phyloP scores from a whole-genome alignment of 106 monocot species.

The Phalaenopsis equestris region DNA sequence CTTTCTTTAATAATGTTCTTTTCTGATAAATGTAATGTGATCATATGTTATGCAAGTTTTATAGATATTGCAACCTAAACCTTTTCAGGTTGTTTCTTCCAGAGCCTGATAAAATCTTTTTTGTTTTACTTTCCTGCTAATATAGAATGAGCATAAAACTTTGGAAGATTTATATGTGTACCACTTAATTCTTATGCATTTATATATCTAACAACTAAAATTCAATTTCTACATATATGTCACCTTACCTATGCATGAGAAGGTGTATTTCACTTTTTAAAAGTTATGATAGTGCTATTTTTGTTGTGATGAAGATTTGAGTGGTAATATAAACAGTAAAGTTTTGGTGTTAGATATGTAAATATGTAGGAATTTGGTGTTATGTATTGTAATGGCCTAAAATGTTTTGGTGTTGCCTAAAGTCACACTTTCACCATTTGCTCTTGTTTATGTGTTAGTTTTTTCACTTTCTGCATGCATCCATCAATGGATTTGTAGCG shows the following conservation, averaged over 20 bases:
- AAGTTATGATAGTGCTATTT: too few relatives aligned
- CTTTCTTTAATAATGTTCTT: background rate
- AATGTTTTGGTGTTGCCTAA: background rate
- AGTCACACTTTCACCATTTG: background rate
- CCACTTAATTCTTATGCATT: too few relatives aligned
- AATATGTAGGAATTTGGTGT: too few relatives aligned
- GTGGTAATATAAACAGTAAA: too few relatives aligned
- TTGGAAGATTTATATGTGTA: too few relatives aligned
- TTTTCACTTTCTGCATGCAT: background rate
- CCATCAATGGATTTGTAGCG: background rate
- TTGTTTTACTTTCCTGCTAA: background rate
- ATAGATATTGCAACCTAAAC: background rate
- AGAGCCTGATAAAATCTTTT: background rate
- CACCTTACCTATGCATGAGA: too few relatives aligned
- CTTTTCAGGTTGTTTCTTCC: background rate
- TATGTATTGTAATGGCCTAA: background rate
- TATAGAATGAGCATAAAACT: background rate
- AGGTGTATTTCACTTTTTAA: too few relatives aligned
- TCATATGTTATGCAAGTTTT: background rate
- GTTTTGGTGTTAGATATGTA: too few relatives aligned
- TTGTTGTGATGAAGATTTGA: too few relatives aligned
- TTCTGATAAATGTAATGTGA: background rate
- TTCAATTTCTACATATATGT: too few relatives aligned
- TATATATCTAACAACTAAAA: too few relatives aligned
- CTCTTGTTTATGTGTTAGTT: background rate